These are phyloP conservation scores for Physcia stellaris DNA, from an alignment of 495 filamentous ascomycete genomes.

Conservation along the genomic window DNA sequence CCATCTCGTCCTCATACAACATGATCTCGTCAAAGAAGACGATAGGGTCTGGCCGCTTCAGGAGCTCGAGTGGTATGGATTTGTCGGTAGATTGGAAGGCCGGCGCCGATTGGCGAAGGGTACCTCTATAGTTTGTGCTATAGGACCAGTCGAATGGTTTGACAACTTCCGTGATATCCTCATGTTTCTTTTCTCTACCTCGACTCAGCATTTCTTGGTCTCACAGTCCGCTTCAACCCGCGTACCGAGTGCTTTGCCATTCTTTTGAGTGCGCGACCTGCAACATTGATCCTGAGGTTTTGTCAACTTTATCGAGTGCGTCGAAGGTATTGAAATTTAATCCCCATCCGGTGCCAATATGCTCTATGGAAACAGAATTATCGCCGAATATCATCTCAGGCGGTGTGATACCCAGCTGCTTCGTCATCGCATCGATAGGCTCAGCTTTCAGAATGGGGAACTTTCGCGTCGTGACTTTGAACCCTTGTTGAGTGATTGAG, in stretches of 20 bases:
- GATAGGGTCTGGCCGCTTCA: constrained; percentile 81
- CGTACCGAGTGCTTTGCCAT: constrained; percentile 69
- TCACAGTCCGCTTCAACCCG: constrained; percentile 5
- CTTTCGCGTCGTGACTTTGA: constrained; percentile 65
- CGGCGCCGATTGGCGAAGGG: constrained; percentile 24
- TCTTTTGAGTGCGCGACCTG: constrained; percentile 83
- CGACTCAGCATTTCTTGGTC: constrained; percentile 12
- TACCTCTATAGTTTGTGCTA: constrained; percentile 71
- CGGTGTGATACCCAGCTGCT: constrained; percentile 64
- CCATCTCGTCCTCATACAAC: constrained; percentile 92
- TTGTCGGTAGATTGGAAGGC: constrained; percentile 36
- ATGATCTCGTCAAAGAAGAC: constrained; percentile 89
- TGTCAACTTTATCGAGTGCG: constrained; percentile 81
- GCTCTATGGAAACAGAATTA: constrained; percentile 64
- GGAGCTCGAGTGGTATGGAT: constrained; percentile 67
- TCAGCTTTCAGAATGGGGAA: constrained; percentile 82
- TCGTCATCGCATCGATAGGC: constrained; percentile 77
- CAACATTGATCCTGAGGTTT: constrained; percentile 79
- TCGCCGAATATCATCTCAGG: constrained; percentile 99
- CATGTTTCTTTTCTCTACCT: constrained; percentile 62
- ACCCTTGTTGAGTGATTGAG: constrained; percentile 44
- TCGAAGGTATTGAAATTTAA: constrained; percentile 73
- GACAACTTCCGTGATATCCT: constrained; percentile 83
- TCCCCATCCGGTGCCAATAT: constrained; percentile 53
- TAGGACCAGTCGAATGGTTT: constrained; percentile 98